Evolutionary conservation across 352 stramenopile species (phyloP).

Genomic region (Phytopythium chamaehyphon): DNA sequence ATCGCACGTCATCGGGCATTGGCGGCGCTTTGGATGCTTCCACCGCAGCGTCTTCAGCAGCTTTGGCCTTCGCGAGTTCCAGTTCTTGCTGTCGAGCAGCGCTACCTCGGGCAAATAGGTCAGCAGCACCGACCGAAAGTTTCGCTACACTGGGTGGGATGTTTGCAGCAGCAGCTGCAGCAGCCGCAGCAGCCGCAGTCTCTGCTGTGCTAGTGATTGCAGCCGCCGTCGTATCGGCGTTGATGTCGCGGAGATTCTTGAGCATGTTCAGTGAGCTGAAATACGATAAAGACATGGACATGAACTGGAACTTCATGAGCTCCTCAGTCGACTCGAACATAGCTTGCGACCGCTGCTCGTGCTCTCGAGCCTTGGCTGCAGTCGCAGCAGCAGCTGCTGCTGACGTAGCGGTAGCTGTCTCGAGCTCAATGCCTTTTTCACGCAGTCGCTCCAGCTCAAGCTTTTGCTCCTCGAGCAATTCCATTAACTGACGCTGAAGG

Average conservation of each 20-base stretch:
- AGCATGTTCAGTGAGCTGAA: slow-evolving; percentile 96
- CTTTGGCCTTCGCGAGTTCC: slow-evolving; percentile 51
- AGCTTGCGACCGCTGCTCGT: slow-evolving; percentile 85
- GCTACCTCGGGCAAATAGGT: slow-evolving; percentile 12
- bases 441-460: slow-evolving; percentile 88
- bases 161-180: slow-evolving; percentile 83
- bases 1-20: slow-evolving; percentile 62
- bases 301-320: slow-evolving; percentile 97
- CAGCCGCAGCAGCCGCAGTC: slow-evolving; percentile 82
- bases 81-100: slow-evolving; percentile 52
- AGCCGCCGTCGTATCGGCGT: slow-evolving; percentile 87
- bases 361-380: slow-evolving; percentile 86
- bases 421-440: slow-evolving; percentile 90
- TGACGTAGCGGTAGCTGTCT: slow-evolving; percentile 89
- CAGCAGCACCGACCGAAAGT: slow-evolving; percentile 49
- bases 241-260: slow-evolving; percentile 92
- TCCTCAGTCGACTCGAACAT: slow-evolving; percentile 94
- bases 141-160: slow-evolving; percentile 70
- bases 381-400: slow-evolving; percentile 88
- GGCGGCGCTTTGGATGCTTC: slow-evolving; percentile 40
- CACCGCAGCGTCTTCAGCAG: slow-evolving; percentile 61
- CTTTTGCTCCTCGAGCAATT: slow-evolving; percentile 93
- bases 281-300: slow-evolving; percentile 94
- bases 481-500: slow-evolving; percentile 92
- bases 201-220: slow-evolving; percentile 87